These are phyloP conservation scores for Sarocladium oryzae DNA, from an alignment of 2,329 filamentous ascomycete genomes.

Conservation along the genomic window DNA sequence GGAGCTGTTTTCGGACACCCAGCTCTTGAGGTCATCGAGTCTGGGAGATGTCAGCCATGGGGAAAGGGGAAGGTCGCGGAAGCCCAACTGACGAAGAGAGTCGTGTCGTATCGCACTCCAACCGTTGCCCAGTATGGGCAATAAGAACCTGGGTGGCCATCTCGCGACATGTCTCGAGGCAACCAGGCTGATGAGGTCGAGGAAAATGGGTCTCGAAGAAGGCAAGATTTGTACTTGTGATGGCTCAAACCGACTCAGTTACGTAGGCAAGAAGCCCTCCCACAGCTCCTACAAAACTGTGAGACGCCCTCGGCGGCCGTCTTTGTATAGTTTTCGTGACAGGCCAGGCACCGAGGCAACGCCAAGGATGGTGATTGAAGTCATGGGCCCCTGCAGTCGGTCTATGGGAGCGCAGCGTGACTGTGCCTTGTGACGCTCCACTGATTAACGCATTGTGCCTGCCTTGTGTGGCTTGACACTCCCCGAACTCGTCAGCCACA, in stretches of 20 bases:
- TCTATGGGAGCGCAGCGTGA: conserved; percentile 4
- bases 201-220: background rate
- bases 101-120: conserved; percentile 69
- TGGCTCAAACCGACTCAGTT: too few species aligned
- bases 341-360: conserved; percentile 4
- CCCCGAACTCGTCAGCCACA: background rate
- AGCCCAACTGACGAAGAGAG: conserved; percentile 58
- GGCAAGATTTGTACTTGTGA: background rate
- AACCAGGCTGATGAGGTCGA: background rate
- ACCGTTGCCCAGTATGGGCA: conserved; percentile 84
- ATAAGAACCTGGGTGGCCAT: conserved; percentile 91
- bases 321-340: background rate
- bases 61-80: background rate
- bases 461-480: conserved; percentile 6
- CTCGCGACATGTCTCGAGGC: conserved; percentile 43
- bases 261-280: too few species aligned
- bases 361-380: conserved; percentile 5
- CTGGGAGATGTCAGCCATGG: conserved; percentile 33
- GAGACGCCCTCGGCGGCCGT: background rate
- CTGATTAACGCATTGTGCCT: conserved; percentile 1
- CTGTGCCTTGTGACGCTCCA: conserved; percentile 7
- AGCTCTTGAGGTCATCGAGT: conserved; percentile 77
- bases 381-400: conserved; percentile 2
- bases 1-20: conserved; percentile 67
- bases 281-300: too few species aligned